Percentiles rank a stretch among this genome's conserved stretches.
phyloP scores from a whole-genome alignment of 352 stramenopile species.

The Pythium dissotocum region DNA sequence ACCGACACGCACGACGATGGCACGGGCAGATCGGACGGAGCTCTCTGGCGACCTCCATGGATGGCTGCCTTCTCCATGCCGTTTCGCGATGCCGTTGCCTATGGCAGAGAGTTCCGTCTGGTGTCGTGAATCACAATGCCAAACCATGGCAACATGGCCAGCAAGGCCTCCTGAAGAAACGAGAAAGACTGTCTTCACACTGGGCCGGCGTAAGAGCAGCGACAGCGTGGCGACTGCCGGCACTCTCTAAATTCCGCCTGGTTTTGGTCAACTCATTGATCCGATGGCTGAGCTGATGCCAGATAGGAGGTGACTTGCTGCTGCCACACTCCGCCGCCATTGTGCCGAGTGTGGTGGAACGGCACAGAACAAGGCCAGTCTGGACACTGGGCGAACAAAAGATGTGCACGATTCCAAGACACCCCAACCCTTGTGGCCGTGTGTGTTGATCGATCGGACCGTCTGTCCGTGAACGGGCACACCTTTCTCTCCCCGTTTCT shows the following conservation, averaged over 20 bases:
- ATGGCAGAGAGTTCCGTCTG: background rate
- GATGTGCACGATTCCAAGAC: slow-evolving; percentile 1
- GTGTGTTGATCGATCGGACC: background rate
- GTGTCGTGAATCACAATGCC: background rate
- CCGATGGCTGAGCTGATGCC: background rate
- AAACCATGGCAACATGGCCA: background rate
- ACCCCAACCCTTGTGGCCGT: background rate
- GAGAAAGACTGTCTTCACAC: background rate
- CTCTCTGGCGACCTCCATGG: too few species aligned
- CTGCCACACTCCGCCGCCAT: background rate
- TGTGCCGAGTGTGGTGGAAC: background rate
- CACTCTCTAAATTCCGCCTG: background rate
- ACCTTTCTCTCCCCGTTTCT: background rate
- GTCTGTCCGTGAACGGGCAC: background rate
- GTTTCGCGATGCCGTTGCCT: too few species aligned
- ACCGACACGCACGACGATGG: background rate
- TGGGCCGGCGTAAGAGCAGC: too few species aligned
- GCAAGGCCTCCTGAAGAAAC: background rate
- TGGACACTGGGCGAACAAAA: slow-evolving; percentile 1
- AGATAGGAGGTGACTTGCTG: slow-evolving; percentile 3
- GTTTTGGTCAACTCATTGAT: background rate
- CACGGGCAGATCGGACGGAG: too few species aligned
- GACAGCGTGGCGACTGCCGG: background rate
- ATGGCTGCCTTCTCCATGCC: too few species aligned
- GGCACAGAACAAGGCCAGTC: background rate